Conservation (phyloP, 2,329 filamentous ascomycete species). For the Stagonosporopsis vannaccii region DNA sequence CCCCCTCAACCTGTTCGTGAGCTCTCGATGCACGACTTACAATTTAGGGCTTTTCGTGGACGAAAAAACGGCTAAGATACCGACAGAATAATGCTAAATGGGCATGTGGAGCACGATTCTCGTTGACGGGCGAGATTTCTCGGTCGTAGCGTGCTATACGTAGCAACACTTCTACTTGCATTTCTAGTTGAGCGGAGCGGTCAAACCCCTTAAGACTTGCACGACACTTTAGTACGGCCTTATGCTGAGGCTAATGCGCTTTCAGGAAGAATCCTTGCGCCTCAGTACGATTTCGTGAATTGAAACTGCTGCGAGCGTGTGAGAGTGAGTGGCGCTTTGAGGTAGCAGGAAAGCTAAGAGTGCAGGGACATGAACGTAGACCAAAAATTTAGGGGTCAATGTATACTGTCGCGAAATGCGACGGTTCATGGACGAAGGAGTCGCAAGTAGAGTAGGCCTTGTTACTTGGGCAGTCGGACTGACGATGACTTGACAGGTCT, state of each 20-base stretch:
- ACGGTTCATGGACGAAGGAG: no score
- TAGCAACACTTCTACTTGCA: neutral
- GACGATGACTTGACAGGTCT: neutral
- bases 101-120: neutral
- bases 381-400: neutral
- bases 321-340: neutral
- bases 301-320: neutral
- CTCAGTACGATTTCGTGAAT: no score
- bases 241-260: neutral
- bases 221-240: neutral
- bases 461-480: neutral
- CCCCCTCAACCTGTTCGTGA: no score
- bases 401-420: neutral
- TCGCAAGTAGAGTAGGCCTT: no score
- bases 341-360: neutral
- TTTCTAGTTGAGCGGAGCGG: no score
- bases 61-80: no score
- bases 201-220: neutral
- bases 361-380: neutral
- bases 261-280: neutral
- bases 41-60: no score
- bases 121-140: neutral
- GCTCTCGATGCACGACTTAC: no score
- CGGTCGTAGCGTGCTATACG: neutral
- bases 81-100: no score